A percentile compares a stretch with the other conserved stretches of the same genome.
Conservation (phyloP, 1,284 basidiomycete species). For the Ceraceosorus guamensis region DNA sequence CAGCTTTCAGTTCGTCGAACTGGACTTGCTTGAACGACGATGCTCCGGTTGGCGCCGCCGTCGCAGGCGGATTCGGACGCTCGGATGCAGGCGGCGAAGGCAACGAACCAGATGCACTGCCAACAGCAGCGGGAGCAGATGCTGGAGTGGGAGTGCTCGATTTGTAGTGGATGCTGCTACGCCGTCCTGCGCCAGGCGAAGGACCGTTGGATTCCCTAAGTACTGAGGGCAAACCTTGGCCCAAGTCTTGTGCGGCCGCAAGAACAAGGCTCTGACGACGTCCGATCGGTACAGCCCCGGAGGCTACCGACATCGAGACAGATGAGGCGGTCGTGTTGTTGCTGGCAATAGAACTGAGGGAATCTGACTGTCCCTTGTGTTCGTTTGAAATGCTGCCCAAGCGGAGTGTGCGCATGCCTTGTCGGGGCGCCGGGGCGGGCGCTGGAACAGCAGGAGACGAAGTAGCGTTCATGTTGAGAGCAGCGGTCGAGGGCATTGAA, state of each 20-base stretch:
- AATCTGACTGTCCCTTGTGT: not conserved
- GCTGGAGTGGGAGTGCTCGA: slow-evolving; percentile 12
- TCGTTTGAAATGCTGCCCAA: slow-evolving; percentile 15
- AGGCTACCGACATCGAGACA: not conserved
- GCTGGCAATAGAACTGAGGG: slow-evolving; percentile 4
- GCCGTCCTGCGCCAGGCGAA: not conserved
- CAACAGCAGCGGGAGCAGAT: not conserved
- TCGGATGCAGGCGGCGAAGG: not conserved
- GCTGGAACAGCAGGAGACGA: not conserved
- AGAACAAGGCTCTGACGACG: no score
- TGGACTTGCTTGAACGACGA: slow-evolving; percentile 21
- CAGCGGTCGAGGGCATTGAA: slow-evolving; percentile 5
- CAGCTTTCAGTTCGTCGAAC: slow-evolving; percentile 36
- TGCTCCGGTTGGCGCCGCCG: slow-evolving; percentile 8
- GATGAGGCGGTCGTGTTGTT: not conserved
- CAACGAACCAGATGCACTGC: not conserved
- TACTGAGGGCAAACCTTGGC: slow-evolving; percentile 9
- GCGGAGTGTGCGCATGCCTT: slow-evolving; percentile 38
- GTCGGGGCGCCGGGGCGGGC: not conserved
- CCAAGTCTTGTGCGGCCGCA: slow-evolving; percentile 8
- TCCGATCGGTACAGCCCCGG: not conserved
- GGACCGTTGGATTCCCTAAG: no score
- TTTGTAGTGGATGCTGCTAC: slow-evolving; percentile 31
- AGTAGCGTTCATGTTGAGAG: not conserved
- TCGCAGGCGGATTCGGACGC: not conserved